A percentile compares a stretch with the other conserved stretches of the same genome.
These are phyloP conservation scores for Mucor mucedo DNA, from an alignment of 371 early-diverging fungal species.

Conservation along the genomic window DNA sequence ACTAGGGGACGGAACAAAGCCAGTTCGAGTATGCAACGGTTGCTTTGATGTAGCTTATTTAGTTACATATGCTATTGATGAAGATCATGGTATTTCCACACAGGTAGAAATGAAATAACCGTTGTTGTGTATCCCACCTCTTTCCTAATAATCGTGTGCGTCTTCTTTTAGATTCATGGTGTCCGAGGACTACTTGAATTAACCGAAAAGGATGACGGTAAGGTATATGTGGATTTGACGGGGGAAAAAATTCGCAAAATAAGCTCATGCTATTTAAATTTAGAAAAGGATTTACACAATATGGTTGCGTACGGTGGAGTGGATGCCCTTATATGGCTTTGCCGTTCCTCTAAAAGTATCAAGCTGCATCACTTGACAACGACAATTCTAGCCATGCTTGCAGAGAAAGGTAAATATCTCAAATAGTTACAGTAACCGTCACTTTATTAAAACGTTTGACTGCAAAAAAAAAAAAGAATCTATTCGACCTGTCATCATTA, in stretches of 20 bases:
- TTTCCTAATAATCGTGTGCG: not conserved
- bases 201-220: constrained; percentile 62
- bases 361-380: constrained; percentile 61
- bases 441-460: not conserved
- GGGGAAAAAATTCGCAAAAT: not conserved
- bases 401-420: constrained; percentile 44
- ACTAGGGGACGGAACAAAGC: constrained; percentile 62
- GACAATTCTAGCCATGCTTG: constrained; percentile 53
- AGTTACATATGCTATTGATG: constrained; percentile 65
- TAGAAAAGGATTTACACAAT: constrained; percentile 58
- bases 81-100: constrained; percentile 64
- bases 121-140: not conserved
- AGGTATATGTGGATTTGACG: not conserved
- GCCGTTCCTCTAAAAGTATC: constrained; percentile 46
- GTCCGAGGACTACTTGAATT: constrained; percentile 66
- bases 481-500: constrained; percentile 54
- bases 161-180: constrained; percentile 59
- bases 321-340: constrained; percentile 66
- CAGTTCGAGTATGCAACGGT: constrained; percentile 65
- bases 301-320: constrained; percentile 64
- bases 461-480: constrained; percentile 35
- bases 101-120: constrained; percentile 46
- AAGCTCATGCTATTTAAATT: not conserved
- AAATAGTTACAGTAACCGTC: not conserved
- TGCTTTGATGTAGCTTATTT: constrained; percentile 70